A percentile compares a stretch with the other conserved stretches of the same genome.
Evolutionary conservation across 331 rosid species (phyloP).

Genomic region (Quercus phellos): DNA sequence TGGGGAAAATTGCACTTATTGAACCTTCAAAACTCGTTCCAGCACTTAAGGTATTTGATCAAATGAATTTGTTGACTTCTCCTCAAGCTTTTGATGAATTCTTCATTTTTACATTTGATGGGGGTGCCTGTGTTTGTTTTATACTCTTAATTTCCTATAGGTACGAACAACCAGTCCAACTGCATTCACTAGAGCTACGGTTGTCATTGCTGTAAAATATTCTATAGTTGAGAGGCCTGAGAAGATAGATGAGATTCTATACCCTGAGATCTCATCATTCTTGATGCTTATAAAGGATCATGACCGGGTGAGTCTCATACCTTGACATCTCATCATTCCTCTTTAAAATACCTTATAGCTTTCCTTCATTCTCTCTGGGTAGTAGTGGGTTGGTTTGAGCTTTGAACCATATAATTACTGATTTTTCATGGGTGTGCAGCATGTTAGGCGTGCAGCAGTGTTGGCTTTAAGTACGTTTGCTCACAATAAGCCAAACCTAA

Average conservation of each 20-base stretch:
- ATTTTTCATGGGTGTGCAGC: conserved; percentile 48
- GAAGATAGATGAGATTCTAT: conserved; percentile 13
- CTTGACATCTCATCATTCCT: not conserved
- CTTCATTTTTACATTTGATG: conserved; percentile 5
- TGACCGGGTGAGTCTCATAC: conserved; percentile 63
- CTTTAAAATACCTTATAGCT: conserved; percentile 8
- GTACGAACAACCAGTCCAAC: conserved; percentile 81
- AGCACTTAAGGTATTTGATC: conserved; percentile 76
- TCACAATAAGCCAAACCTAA: conserved; percentile 93
- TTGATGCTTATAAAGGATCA: conserved; percentile 95
- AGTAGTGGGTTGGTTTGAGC: conserved; percentile 11
- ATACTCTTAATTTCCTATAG: conserved; percentile 32
- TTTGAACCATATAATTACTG: conserved; percentile 23
- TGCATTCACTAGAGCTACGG: conserved; percentile 98
- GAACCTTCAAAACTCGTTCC: conserved; percentile 96
- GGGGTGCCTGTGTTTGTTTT: conserved; percentile 13
- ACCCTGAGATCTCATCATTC: conserved; percentile 90
- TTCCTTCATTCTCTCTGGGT: conserved; percentile 1
- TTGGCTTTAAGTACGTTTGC: conserved; percentile 97
- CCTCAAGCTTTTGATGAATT: conserved; percentile 5
- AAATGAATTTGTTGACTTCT: conserved; percentile 9
- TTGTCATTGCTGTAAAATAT: conserved; percentile 79
- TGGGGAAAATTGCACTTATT: conserved; percentile 91
- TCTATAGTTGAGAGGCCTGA: too few relatives aligned
- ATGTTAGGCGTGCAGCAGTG: conserved; percentile 98